Conservation (phyloP, 768 basidiomycete species). For the Cystobasidium ongulense region DNA sequence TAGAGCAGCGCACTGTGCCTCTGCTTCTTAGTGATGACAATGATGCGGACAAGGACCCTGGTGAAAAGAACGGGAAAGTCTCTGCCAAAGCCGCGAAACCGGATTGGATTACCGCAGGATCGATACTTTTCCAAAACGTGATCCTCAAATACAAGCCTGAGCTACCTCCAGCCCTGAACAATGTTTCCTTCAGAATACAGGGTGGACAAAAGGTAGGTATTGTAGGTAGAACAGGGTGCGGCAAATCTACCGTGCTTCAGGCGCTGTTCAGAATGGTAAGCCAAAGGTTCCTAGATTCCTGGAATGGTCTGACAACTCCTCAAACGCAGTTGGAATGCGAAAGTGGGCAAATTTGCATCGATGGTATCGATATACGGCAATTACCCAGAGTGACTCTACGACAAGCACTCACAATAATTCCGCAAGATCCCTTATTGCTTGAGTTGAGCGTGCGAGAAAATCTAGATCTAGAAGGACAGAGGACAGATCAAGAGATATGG, state of each 20-base stretch:
- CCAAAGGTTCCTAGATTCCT: neutral
- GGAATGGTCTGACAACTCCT: neutral
- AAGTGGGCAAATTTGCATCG: conserved; percentile 19
- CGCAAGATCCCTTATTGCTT: conserved; percentile 33
- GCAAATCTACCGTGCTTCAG: conserved; percentile 24
- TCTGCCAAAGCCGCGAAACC: neutral
- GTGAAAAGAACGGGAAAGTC: neutral
- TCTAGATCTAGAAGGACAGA: conserved; percentile 30
- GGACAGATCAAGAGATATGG: conserved; percentile 33
- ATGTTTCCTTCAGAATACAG: conserved; percentile 13
- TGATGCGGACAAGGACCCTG: neutral
- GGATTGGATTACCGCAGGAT: conserved; percentile 22
- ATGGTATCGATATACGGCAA: conserved; percentile 24
- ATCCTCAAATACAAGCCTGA: conserved; percentile 8
- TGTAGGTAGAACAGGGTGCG: conserved; percentile 27
- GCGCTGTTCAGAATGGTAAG: conserved; percentile 30
- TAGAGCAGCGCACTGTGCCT: neutral
- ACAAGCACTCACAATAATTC: conserved; percentile 24
- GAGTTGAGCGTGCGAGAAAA: conserved; percentile 32
- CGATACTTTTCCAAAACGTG: conserved; percentile 18
- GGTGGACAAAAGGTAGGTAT: conserved; percentile 30
- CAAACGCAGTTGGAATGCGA: conserved; percentile 10
- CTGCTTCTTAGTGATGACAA: neutral
- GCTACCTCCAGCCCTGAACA: conserved; percentile 5
- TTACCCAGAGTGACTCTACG: conserved; percentile 15